Base-by-base conservation (phyloP, 371 early-diverging fungal species). In the Rhizopus sp. region DNA sequence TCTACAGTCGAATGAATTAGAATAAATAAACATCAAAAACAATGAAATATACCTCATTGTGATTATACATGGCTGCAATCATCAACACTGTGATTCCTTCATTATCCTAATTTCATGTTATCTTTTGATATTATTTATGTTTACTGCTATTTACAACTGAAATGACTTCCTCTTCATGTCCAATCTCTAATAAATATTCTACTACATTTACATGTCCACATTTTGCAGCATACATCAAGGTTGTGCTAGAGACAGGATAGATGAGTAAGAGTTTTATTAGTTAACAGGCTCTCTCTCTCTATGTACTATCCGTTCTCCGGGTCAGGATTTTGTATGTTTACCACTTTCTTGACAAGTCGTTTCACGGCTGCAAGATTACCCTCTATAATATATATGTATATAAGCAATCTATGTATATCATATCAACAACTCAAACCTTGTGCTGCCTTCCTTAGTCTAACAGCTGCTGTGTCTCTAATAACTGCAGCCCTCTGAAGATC, bases 101-200 rank as follows among this genome's bases (percentile, higher is more conserved):
- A 38, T 72, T 62, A 53, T 77, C 77, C 79, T 79, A 35, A 7
- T 7, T 46, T 8, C 0, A 44, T 0, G 40, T 12, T 1, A 0
- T 5, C 16, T 39, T 32, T 57, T 17, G 30, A 5, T 16, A 7
- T 47, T 37, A 32, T 30, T 15, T 31, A 0, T 38, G 7, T 41
- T n/a, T 17, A 34, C 16, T 0, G 32, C 7, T n/a, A 40, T 45
- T 64, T 68, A 79, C 79, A 60, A 80, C 64, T 4, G 80, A 80
- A 34, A 80, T 77, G 4, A 69, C 72, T 48, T 80, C 74, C 33
- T 80, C 77, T 55, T 80, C 80, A 62, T 80, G 80, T 5, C 75
- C 75, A 38, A 71, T 63, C 8, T 73, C 73, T 15, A 80, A 57
- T 12, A 80, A 42, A 13, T 65, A 55, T 23, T 77, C 69, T 1